phyloP scores from a whole-genome alignment of 208 protist genomes.

The Leptomonas pyrrhocoris region DNA sequence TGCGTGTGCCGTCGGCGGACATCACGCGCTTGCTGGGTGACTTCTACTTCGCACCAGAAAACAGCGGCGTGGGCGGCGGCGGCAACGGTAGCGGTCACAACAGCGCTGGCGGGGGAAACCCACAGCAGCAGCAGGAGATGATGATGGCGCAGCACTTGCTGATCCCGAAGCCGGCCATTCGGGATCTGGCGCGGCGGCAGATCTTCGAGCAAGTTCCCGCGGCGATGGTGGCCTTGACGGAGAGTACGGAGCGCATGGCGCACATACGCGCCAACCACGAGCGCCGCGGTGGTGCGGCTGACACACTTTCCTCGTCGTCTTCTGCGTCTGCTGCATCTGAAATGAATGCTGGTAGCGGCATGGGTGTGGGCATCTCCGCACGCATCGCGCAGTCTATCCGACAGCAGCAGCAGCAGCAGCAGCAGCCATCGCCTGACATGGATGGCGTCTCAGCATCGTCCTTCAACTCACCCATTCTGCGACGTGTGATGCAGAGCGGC shows the following conservation, averaged over 20 bases:
- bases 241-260: conserved; percentile 59
- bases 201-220: conserved; percentile 75
- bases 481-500: conserved; percentile 64
- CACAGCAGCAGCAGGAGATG: conserved; percentile 30
- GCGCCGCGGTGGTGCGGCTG: neutral
- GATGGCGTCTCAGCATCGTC: conserved; percentile 8
- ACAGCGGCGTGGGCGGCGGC: conserved; percentile 12
- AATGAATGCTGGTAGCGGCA: neutral
- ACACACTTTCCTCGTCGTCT: neutral
- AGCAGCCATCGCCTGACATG: neutral
- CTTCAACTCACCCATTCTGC: conserved; percentile 3
- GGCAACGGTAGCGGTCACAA: conserved; percentile 1
- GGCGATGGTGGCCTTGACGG: conserved; percentile 59
- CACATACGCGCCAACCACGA: conserved; percentile 36
- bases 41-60: conserved; percentile 70
- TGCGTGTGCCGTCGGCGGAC: conserved; percentile 66
- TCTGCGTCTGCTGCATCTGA: too few relatives aligned
- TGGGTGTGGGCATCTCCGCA: conserved; percentile 9
- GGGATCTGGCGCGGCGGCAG: conserved; percentile 62
- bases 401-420: conserved; percentile 3
- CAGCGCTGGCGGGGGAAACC: conserved; percentile 6
- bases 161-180: conserved; percentile 72
- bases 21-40: conserved; percentile 54
- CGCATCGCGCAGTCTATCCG: conserved; percentile 11
- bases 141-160: conserved; percentile 77